These are phyloP conservation scores for Trichaptum fuscoviolaceum DNA, from an alignment of 768 basidiomycete species.

Conservation along the genomic window DNA sequence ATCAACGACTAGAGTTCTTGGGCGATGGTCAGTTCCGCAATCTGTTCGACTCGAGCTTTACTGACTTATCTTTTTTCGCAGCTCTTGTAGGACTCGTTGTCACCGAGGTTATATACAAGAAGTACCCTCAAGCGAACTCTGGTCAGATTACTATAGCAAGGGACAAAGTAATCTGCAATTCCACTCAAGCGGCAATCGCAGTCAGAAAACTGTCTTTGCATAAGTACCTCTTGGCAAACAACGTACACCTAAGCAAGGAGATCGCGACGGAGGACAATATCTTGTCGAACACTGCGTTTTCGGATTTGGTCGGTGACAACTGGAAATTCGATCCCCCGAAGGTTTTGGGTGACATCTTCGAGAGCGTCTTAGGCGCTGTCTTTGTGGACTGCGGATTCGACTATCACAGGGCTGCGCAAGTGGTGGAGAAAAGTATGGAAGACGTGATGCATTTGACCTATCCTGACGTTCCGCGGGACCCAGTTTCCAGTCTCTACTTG, in stretches of 20 bases:
- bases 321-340: constrained; percentile 89
- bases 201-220: constrained; percentile 64
- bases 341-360: constrained; percentile 76
- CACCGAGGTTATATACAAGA: constrained; percentile 62
- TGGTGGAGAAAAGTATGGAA: constrained; percentile 60
- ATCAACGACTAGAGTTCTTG: constrained; percentile 84
- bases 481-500: constrained; percentile 64
- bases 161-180: constrained; percentile 65
- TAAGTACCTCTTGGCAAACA: constrained; percentile 64
- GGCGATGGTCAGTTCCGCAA: constrained; percentile 66
- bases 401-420: constrained; percentile 57
- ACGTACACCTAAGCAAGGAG: constrained; percentile 58
- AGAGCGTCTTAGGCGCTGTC: constrained; percentile 79
- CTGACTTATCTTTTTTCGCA: constrained; percentile 23
- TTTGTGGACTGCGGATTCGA: constrained; percentile 76
- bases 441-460: constrained; percentile 59
- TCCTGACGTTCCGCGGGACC: constrained; percentile 60
- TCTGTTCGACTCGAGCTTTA: neutral
- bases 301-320: constrained; percentile 59
- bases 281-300: constrained; percentile 47
- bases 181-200: constrained; percentile 65
- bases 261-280: constrained; percentile 58
- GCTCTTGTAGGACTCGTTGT: constrained; percentile 71
- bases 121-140: constrained; percentile 67
- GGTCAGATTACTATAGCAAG: constrained; percentile 71